These are phyloP conservation scores for Scopulariopsis brevicaulis DNA, from an alignment of 2,329 filamentous ascomycete genomes.

Conservation along the genomic window DNA sequence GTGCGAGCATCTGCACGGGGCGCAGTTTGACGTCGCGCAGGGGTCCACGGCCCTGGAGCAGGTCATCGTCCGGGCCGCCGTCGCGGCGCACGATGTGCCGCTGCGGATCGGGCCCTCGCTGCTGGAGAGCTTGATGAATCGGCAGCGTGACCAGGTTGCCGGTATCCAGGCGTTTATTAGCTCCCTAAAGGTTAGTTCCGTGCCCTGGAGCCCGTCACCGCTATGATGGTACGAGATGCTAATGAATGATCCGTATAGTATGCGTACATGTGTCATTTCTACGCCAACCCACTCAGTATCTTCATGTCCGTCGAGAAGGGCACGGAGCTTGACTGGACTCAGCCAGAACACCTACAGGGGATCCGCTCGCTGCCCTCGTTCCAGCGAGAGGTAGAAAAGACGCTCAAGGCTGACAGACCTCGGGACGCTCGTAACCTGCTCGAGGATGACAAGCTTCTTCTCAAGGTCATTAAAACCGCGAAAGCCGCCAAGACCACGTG, in stretches of 20 bases:
- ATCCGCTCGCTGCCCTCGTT: slow-evolving; percentile 62
- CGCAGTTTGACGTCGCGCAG: slow-evolving; percentile 68
- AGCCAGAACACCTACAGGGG: slow-evolving; percentile 53
- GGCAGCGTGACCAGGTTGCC: slow-evolving; percentile 67
- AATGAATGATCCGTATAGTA: slow-evolving; percentile 36
- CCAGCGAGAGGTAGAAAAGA: slow-evolving; percentile 35
- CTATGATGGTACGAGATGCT: not conserved
- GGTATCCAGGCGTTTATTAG: slow-evolving; percentile 63
- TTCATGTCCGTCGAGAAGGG: slow-evolving; percentile 30
- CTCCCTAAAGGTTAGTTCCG: slow-evolving; percentile 47
- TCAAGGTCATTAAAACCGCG: not conserved
- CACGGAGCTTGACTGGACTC: slow-evolving; percentile 23
- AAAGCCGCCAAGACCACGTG: slow-evolving; percentile 1
- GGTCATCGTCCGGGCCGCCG: slow-evolving; percentile 50
- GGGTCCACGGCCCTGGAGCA: slow-evolving; percentile 61
- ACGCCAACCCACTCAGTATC: slow-evolving; percentile 63
- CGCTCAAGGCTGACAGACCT: slow-evolving; percentile 26
- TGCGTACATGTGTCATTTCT: slow-evolving; percentile 78
- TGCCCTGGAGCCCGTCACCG: no score
- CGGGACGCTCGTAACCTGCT: slow-evolving; percentile 10
- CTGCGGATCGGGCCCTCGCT: slow-evolving; percentile 55
- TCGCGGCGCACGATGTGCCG: slow-evolving; percentile 43
- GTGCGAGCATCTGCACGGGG: slow-evolving; percentile 54
- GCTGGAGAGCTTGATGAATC: slow-evolving; percentile 51
- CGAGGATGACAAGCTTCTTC: slow-evolving; percentile 5